Evolutionary conservation across 75 land plant species (phyloP), one percentile per base, ranked within the genome.

Genomic region (Cryptomeria japonica): DNA sequence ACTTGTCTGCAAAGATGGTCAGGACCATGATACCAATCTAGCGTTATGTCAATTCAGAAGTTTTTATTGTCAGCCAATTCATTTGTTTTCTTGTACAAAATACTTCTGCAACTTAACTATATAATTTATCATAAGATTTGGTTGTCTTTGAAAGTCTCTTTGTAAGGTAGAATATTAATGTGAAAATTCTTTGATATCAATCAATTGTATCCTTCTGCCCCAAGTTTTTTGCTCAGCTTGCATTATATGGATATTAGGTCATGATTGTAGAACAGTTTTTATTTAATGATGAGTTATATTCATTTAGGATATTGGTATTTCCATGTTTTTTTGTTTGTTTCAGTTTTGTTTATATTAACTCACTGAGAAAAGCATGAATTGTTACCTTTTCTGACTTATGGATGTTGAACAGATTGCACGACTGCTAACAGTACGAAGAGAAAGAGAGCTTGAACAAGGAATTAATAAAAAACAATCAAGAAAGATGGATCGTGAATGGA

Each of bases 371-470:
- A 75, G 78, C 34, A 10, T 75, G 36, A 75, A 75, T 12, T 32
- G 16, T 12, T 53, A 44, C 37, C 36, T 75, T 84, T 76, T 44
- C 38, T 87, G 5, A 49, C 39, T 79, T 68, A 19, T 44, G n/a
- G 70, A 73, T 73, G 36, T 77, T 72, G 41, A 14, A 49, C 88
- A 97, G 99, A 90, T 97, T 93, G 98, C 99, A 73, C 91, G 98
- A 49, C 93, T 97, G 97, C 92, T 97, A 39, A 97, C 99, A 3
- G 96, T 97, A n/a, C 89, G 90, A 83, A 93, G 99, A 80, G 99
- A 97, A 88, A 94, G 98, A 86, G 99, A 97, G 89, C 77, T 97
- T n/a, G 98, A 93, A 82, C 91, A 93, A 82, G 99, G 99, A 44
- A 93, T 98, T 19, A 91, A 90, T 84, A 93, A 93, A 89, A 91